Percentiles rank a stretch among this genome's conserved stretches.
Evolutionary conservation across 257 asterid species (phyloP).

Genomic region (Schizonepeta tenuifolia): DNA sequence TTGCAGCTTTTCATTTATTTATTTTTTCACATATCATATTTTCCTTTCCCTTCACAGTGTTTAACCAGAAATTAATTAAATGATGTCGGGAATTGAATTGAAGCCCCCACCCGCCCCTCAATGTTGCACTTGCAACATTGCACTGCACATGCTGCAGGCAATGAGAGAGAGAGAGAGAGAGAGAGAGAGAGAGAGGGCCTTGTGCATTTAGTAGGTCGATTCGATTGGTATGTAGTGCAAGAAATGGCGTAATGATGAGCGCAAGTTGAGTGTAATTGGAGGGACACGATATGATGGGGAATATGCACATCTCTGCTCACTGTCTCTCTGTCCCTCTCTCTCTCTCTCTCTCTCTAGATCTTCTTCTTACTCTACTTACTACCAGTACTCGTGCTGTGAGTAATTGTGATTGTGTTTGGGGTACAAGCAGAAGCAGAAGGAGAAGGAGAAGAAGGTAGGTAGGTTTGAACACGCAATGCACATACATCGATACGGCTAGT

Average conservation of each 20-base stretch:
- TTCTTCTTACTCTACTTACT: neutral
- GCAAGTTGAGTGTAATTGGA: constrained; percentile 31
- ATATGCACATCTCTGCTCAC: neutral
- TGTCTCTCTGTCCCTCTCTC: neutral
- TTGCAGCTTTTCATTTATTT: neutral
- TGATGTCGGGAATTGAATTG: constrained; percentile 29
- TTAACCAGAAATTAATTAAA: constrained; percentile 1
- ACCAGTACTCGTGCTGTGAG: no score
- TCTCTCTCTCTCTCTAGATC: neutral
- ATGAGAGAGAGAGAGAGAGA: neutral
- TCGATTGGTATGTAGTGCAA: neutral
- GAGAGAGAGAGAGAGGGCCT: neutral
- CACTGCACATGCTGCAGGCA: neutral
- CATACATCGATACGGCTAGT: neutral
- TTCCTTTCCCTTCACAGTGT: neutral
- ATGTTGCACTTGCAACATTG: neutral
- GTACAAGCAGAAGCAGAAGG: no score
- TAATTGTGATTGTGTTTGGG: neutral
- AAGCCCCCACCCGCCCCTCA: neutral
- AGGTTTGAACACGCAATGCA: constrained; percentile 30
- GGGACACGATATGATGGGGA: constrained; percentile 18
- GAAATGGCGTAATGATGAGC: constrained; percentile 38
- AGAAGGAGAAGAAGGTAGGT: neutral
- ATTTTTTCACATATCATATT: neutral
- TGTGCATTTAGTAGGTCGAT: neutral